Evolutionary conservation across 129 eudicot species (phyloP).

Genomic region (Silybum marianum): DNA sequence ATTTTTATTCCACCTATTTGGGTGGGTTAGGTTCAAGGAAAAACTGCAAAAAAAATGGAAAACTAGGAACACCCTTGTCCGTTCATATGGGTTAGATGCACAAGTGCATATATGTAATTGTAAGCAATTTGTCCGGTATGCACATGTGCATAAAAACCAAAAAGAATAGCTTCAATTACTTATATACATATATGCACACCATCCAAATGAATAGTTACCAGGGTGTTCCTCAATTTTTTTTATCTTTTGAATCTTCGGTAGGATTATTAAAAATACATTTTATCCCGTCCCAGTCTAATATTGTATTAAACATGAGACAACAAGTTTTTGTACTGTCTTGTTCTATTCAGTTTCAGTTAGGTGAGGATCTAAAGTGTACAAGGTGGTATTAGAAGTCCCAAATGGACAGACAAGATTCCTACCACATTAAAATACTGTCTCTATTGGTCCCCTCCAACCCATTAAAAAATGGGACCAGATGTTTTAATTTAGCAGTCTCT

Average conservation of each 20-base stretch:
- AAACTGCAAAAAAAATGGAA: too few relatives aligned
- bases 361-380: slow-evolving; percentile 2
- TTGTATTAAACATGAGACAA: not conserved
- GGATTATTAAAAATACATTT: not conserved
- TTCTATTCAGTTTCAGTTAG: not conserved
- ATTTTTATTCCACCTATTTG: not conserved
- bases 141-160: too few relatives aligned
- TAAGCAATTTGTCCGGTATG: too few relatives aligned
- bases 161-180: too few relatives aligned
- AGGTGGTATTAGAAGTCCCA: slow-evolving; percentile 27
- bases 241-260: not conserved
- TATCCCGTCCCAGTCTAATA: not conserved
- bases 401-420: slow-evolving; percentile 27
- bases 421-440: slow-evolving; percentile 9
- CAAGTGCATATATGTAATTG: too few relatives aligned
- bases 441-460: slow-evolving; percentile 25
- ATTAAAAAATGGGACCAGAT: slow-evolving; percentile 27
- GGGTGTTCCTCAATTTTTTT: too few relatives aligned
- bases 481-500: not conserved
- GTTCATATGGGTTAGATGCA: too few relatives aligned
- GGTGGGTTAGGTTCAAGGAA: too few relatives aligned
- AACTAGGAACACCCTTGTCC: too few relatives aligned
- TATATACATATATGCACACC: too few relatives aligned
- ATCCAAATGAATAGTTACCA: too few relatives aligned
- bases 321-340: not conserved